Conservation (phyloP, 2,329 filamentous ascomycete genomes). For the Monosporascus sp. region DNA sequence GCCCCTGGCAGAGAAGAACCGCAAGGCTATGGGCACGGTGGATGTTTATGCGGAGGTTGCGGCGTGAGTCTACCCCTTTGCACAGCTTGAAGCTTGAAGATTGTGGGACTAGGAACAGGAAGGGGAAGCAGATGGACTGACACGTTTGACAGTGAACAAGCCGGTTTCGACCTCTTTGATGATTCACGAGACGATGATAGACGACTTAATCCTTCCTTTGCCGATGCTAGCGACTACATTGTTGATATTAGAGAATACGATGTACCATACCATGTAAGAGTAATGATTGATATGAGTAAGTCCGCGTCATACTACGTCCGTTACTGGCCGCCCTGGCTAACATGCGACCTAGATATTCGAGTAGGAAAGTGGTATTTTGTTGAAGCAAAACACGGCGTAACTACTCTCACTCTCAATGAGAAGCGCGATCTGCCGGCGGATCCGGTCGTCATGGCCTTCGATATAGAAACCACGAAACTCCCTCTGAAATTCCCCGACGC, state of each 20-base stretch:
- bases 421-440: conserved; percentile 87
- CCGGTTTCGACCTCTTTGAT: conserved; percentile 85
- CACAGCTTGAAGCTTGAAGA: no score
- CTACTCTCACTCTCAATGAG: conserved; percentile 78
- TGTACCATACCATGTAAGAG: conserved; percentile 97
- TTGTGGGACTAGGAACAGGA: not conserved
- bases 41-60: conserved; percentile 97
- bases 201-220: conserved; percentile 68
- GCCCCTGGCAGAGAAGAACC: conserved; percentile 93
- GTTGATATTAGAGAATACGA: conserved; percentile 99
- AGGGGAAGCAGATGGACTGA: conserved; percentile 6
- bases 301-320: not conserved
- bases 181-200: conserved; percentile 74
- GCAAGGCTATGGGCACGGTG: conserved; percentile 92
- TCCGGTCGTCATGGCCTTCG: conserved; percentile 96
- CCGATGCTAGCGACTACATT: conserved; percentile 94
- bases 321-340: not conserved
- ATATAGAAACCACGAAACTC: conserved; percentile 96
- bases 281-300: conserved; percentile 87
- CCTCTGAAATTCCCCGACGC: conserved; percentile 96
- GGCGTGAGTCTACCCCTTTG: conserved; percentile 50
- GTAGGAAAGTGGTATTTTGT: conserved; percentile 97
- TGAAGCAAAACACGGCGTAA: conserved; percentile 85
- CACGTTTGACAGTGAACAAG: conserved; percentile 22
- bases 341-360: conserved; percentile 65